Evolutionary conservation across 2,329 filamentous ascomycete genomes (phyloP).

Genomic region (Fusarium sp.): DNA sequence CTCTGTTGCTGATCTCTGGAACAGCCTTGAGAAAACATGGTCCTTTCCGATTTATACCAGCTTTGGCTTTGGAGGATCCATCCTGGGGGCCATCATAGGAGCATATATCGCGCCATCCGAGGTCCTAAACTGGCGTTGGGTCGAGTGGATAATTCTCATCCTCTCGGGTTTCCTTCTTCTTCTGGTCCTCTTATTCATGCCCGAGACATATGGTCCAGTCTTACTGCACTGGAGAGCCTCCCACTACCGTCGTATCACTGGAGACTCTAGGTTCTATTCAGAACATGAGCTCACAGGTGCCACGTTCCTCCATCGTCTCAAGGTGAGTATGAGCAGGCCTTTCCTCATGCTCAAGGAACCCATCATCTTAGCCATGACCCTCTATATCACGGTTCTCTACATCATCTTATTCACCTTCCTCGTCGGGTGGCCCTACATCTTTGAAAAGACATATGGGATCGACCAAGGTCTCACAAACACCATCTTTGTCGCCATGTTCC

Average conservation of each 20-base stretch:
- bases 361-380: slow-evolving; percentile 54
- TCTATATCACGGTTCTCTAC: slow-evolving; percentile 65
- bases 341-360: slow-evolving; percentile 52
- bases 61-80: slow-evolving; percentile 54
- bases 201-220: slow-evolving; percentile 71
- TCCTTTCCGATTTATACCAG: slow-evolving; percentile 59
- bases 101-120: slow-evolving; percentile 72
- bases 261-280: slow-evolving; percentile 68
- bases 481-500: slow-evolving; percentile 56
- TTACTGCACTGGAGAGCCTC: slow-evolving; percentile 70
- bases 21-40: slow-evolving; percentile 47
- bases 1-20: slow-evolving; percentile 53
- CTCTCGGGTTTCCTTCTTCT: slow-evolving; percentile 67
- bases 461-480: slow-evolving; percentile 53
- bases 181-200: slow-evolving; percentile 68
- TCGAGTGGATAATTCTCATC: slow-evolving; percentile 73
- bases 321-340: slow-evolving; percentile 56
- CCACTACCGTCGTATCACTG: slow-evolving; percentile 68
- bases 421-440: slow-evolving; percentile 62
- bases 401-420: slow-evolving; percentile 65
- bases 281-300: slow-evolving; percentile 68
- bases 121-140: slow-evolving; percentile 64
- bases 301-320: slow-evolving; percentile 63
- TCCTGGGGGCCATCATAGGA: slow-evolving; percentile 56
- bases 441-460: slow-evolving; percentile 55